phyloP scores from a whole-genome alignment of 2,329 filamentous ascomycete species.

The Penicillium sp. region DNA sequence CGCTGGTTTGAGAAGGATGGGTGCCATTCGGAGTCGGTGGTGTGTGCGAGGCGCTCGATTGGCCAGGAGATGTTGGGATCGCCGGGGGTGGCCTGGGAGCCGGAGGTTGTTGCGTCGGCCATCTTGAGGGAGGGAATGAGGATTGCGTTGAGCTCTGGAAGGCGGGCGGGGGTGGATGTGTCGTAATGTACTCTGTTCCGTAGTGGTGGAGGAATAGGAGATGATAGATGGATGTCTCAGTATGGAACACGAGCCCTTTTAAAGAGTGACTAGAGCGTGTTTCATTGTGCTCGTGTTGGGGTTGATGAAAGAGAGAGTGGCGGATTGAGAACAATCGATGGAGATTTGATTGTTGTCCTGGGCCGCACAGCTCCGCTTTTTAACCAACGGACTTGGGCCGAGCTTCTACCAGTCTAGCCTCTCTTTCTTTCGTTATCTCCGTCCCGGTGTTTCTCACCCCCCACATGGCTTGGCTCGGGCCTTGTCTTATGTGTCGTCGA shows the following conservation, averaged over 20 bases:
- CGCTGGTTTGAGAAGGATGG: slow-evolving; percentile 23
- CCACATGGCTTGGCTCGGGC: slow-evolving; percentile 10
- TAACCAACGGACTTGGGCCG: background rate
- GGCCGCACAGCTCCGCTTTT: background rate
- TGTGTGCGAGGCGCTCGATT: slow-evolving; percentile 16
- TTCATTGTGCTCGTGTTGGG: slow-evolving; percentile 8
- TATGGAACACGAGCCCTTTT: background rate
- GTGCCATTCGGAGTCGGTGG: slow-evolving; percentile 26
- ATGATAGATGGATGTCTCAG: background rate
- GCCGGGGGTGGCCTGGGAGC: slow-evolving; percentile 19
- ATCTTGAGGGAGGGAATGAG: slow-evolving; percentile 15
- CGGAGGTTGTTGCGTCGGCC: slow-evolving; percentile 24
- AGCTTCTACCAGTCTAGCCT: background rate
- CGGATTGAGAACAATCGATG: slow-evolving; percentile 5
- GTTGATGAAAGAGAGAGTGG: background rate
- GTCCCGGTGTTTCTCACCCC: background rate
- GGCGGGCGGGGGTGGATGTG: background rate
- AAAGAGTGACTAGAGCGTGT: background rate
- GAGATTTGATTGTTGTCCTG: slow-evolving; percentile 9
- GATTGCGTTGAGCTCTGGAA: slow-evolving; percentile 3
- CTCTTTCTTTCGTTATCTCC: background rate
- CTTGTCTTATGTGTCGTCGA: background rate
- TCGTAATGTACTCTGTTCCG: no score
- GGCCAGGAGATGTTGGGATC: slow-evolving; percentile 30
- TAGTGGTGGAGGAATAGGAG: background rate